Conservation (phyloP, 2,329 filamentous ascomycete genomes). For the Xylariaceae sp. region DNA sequence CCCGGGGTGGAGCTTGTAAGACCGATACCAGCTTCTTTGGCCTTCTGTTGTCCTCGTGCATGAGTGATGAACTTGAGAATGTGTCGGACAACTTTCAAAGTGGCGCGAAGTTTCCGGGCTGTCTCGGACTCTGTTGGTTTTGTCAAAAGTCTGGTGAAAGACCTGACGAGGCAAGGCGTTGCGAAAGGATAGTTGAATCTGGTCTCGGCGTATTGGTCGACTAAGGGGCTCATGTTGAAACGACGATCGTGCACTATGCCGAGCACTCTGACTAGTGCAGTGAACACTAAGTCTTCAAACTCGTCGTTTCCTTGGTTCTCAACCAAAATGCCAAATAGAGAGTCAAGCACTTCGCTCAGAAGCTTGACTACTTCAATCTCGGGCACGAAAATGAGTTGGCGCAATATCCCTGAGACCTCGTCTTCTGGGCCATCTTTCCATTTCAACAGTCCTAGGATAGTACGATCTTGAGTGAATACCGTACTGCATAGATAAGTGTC, state of each 20-base stretch:
- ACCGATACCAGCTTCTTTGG: conserved; percentile 83
- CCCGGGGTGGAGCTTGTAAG: conserved; percentile 68
- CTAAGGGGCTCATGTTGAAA: conserved; percentile 85
- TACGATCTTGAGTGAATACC: conserved; percentile 86
- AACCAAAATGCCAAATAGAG: conserved; percentile 85
- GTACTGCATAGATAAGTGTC: conserved; percentile 93
- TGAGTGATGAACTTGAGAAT: conserved; percentile 94
- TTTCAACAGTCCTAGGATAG: conserved; percentile 75
- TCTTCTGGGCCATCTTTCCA: conserved; percentile 76
- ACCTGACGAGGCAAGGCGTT: conserved; percentile 80
- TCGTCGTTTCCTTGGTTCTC: conserved; percentile 89
- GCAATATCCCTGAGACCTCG: conserved; percentile 69
- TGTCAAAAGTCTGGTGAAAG: conserved; percentile 77
- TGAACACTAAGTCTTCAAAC: conserved; percentile 89
- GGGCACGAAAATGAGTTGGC: conserved; percentile 85
- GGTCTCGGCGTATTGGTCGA: conserved; percentile 85
- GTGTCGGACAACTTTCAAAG: conserved; percentile 91
- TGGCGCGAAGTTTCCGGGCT: conserved; percentile 79
- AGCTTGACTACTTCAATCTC: conserved; percentile 98
- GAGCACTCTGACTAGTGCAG: conserved; percentile 80
- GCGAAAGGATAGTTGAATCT: conserved; percentile 93
- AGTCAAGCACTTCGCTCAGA: conserved; percentile 81
- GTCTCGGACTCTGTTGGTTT: conserved; percentile 80
- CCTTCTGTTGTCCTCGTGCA: conserved; percentile 77
- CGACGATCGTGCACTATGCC: conserved; percentile 92